Percentiles rank a stretch among this genome's conserved stretches.
Conservation (phyloP, 352 stramenopile genomes). For the Saprolegnia diclina region DNA sequence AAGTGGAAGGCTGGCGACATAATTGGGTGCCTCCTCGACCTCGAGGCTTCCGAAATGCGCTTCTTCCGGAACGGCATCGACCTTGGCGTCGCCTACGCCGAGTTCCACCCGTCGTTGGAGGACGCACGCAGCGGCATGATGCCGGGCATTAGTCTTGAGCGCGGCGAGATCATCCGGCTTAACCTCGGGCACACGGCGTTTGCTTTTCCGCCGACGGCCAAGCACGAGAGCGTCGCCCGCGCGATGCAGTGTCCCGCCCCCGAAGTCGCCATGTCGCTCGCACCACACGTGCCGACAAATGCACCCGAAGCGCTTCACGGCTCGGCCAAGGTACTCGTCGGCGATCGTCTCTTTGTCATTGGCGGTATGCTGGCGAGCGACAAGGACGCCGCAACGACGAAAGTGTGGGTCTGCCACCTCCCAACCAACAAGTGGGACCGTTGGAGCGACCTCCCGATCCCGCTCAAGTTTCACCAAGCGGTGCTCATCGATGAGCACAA, state of each 20-base stretch:
- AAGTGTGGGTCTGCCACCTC: slow-evolving; percentile 66
- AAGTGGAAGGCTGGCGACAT: slow-evolving; percentile 90
- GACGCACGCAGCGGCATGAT: slow-evolving; percentile 67
- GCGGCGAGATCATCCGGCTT: slow-evolving; percentile 80
- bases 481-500: slow-evolving; percentile 63
- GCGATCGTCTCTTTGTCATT: slow-evolving; percentile 68
- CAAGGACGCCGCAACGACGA: slow-evolving; percentile 36
- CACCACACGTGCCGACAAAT: not conserved
- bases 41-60: slow-evolving; percentile 72
- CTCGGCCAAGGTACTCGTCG: slow-evolving; percentile 50
- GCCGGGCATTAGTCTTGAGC: slow-evolving; percentile 81
- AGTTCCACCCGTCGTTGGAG: slow-evolving; percentile 43
- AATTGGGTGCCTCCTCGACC: slow-evolving; percentile 85
- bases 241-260: slow-evolving; percentile 42
- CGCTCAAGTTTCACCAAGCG: slow-evolving; percentile 69
- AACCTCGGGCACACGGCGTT: slow-evolving; percentile 81
- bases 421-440: slow-evolving; percentile 54
- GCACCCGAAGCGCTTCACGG: slow-evolving; percentile 44
- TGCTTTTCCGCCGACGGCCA: slow-evolving; percentile 55
- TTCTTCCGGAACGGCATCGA: slow-evolving; percentile 87
- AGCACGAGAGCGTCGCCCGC: slow-evolving; percentile 62
- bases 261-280: slow-evolving; percentile 8
- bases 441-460: slow-evolving; percentile 78
- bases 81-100: slow-evolving; percentile 67
- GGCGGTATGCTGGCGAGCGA: slow-evolving; percentile 37